Percentiles rank a stretch among this genome's conserved stretches.
These are phyloP conservation scores for Populus hybrid DNA, from an alignment of 441 rosid genomes.

Conservation along the genomic window DNA sequence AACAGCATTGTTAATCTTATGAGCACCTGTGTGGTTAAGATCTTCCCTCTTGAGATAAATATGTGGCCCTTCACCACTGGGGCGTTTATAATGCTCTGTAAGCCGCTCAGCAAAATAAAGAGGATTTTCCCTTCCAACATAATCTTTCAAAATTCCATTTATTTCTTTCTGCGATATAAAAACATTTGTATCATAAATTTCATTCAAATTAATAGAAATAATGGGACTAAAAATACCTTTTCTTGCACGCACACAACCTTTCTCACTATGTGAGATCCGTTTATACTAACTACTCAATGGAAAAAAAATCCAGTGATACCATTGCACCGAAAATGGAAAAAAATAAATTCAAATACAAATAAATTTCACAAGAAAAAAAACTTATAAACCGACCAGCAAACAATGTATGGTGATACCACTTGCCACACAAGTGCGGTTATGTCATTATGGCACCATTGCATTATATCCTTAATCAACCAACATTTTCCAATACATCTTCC, in stretches of 20 bases:
- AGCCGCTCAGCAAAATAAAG: constrained; percentile 91
- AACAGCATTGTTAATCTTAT: constrained; percentile 88
- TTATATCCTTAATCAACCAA: background rate
- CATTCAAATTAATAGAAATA: background rate
- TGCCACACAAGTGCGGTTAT: background rate
- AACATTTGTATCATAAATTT: background rate
- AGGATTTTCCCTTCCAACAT: constrained; percentile 90
- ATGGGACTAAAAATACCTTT: background rate
- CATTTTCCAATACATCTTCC: background rate
- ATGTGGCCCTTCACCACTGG: constrained; percentile 74
- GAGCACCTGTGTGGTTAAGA: constrained; percentile 91
- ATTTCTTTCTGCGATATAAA: constrained; percentile 59
- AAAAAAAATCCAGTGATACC: background rate
- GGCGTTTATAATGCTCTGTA: constrained; percentile 67
- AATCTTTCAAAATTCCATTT: constrained; percentile 71
- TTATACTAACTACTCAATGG: background rate
- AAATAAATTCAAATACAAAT: background rate
- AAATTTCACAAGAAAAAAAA: background rate
- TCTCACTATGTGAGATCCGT: background rate
- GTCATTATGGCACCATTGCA: background rate
- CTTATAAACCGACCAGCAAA: background rate
- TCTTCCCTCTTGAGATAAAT: constrained; percentile 93
- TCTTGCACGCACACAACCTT: background rate
- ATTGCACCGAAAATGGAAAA: too few relatives aligned
- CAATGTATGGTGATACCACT: background rate